A percentile compares a stretch with the other conserved stretches of the same genome.
These are phyloP conservation scores for Thelonectria olida DNA, from an alignment of 2,329 filamentous ascomycete genomes.

Conservation along the genomic window DNA sequence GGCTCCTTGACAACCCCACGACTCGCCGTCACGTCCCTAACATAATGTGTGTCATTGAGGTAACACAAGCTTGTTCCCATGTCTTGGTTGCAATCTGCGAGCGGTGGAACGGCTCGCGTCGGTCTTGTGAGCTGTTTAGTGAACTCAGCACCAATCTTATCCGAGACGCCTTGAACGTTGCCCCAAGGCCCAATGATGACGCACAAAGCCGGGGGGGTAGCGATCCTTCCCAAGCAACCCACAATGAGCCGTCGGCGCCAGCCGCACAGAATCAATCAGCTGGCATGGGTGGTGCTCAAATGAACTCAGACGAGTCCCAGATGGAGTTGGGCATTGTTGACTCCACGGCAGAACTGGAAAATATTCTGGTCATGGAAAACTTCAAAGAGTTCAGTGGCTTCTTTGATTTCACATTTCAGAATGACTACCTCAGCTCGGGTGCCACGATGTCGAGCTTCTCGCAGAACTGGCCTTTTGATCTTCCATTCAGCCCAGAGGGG, in stretches of 20 bases:
- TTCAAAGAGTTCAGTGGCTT: conserved; percentile 6
- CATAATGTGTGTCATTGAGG: conserved; percentile 7
- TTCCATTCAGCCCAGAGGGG: not conserved
- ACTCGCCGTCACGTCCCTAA: not conserved
- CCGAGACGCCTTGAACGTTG: not conserved
- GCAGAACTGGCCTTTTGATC: conserved; percentile 3
- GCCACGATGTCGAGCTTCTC: not conserved
- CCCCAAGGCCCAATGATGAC: not conserved
- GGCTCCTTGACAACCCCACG: not conserved
- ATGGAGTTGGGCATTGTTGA: not conserved
- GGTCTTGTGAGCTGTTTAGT: conserved; percentile 15
- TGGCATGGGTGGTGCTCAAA: not conserved
- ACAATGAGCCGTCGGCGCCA: not conserved
- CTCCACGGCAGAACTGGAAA: not conserved
- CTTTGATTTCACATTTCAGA: not conserved
- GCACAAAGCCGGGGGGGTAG: not conserved
- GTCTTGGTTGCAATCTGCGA: conserved; percentile 19
- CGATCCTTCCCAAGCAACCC: not conserved
- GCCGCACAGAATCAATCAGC: not conserved
- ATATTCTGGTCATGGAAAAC: conserved; percentile 10
- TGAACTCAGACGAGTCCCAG: not conserved
- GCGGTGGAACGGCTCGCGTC: conserved; percentile 15
- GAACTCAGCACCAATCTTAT: conserved; percentile 11
- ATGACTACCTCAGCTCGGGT: not conserved
- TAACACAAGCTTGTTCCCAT: conserved; percentile 6